Evolutionary conservation across 176 grass and related monocot species (phyloP).

Genomic region (Neostapfia colusana): DNA sequence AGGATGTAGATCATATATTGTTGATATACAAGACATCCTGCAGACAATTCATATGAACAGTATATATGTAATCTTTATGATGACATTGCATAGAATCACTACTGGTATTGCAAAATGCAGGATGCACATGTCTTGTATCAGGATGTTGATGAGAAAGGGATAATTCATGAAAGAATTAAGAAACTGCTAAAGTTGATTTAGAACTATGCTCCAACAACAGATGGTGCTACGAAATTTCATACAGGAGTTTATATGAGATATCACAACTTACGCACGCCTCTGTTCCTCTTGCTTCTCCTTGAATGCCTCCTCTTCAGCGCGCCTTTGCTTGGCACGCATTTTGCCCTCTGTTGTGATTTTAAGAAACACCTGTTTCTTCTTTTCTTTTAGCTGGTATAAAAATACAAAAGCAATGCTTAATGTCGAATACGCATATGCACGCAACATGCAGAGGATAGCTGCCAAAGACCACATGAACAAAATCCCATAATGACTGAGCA

Average conservation of each 20-base stretch:
- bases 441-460: constrained; percentile 8
- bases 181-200: background rate
- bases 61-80: constrained; percentile 1
- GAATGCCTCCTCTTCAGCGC: constrained; percentile 80
- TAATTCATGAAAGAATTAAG: background rate
- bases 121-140: constrained; percentile 15
- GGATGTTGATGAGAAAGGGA: background rate
- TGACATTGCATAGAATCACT: background rate
- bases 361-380: constrained; percentile 87
- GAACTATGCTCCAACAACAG: constrained; percentile 21
- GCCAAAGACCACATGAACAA: constrained; percentile 28
- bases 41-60: constrained; percentile 10
- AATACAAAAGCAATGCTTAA: constrained; percentile 28
- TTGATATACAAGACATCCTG: constrained; percentile 1
- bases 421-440: background rate
- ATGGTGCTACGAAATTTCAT: constrained; percentile 3
- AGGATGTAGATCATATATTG: background rate
- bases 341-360: constrained; percentile 90
- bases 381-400: constrained; percentile 81
- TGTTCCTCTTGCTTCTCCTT: constrained; percentile 86
- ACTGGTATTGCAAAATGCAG: constrained; percentile 26
- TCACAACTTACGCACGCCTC: constrained; percentile 66
- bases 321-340: constrained; percentile 76
- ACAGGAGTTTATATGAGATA: constrained; percentile 23
- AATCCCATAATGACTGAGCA: constrained; percentile 23